Percentiles rank a stretch among this genome's conserved stretches.
phyloP scores from a whole-genome alignment of 2,329 filamentous ascomycete genomes.

The Botryotinia convoluta region DNA sequence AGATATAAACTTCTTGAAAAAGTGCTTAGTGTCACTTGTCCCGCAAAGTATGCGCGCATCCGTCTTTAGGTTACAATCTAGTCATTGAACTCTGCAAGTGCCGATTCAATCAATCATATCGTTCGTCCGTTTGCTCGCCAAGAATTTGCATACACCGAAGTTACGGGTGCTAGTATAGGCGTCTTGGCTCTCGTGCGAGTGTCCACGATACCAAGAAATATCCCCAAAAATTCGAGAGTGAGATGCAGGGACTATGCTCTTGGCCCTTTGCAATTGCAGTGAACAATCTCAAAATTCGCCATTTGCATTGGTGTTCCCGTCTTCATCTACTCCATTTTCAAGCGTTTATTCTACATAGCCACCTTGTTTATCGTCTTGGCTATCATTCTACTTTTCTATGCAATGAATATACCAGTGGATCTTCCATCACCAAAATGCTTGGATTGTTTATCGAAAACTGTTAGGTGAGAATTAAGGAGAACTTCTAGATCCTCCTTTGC shows the following conservation, averaged over 20 bases:
- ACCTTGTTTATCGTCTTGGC: background rate
- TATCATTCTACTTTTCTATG: background rate
- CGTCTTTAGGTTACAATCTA: background rate
- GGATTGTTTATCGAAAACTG: background rate
- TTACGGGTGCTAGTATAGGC: background rate
- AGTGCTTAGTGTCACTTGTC: background rate
- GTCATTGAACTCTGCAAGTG: background rate
- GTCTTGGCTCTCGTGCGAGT: background rate
- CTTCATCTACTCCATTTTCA: background rate
- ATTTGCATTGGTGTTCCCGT: background rate
- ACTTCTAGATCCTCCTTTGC: constrained; percentile 3
- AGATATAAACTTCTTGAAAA: background rate
- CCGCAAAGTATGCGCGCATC: background rate
- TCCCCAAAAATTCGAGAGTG: background rate
- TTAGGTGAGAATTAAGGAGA: background rate
- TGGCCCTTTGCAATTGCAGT: background rate
- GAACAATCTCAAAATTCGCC: background rate
- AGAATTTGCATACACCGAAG: background rate
- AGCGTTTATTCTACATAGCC: background rate
- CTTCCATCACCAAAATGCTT: background rate
- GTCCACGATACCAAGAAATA: background rate
- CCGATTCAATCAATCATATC: background rate
- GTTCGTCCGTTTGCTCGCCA: background rate
- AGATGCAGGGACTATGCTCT: background rate
- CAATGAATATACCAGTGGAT: background rate